A percentile compares a stretch with the other conserved stretches of the same genome.
Evolutionary conservation across 2,329 filamentous ascomycete species (phyloP).

Genomic region (Metarhizium rileyi): DNA sequence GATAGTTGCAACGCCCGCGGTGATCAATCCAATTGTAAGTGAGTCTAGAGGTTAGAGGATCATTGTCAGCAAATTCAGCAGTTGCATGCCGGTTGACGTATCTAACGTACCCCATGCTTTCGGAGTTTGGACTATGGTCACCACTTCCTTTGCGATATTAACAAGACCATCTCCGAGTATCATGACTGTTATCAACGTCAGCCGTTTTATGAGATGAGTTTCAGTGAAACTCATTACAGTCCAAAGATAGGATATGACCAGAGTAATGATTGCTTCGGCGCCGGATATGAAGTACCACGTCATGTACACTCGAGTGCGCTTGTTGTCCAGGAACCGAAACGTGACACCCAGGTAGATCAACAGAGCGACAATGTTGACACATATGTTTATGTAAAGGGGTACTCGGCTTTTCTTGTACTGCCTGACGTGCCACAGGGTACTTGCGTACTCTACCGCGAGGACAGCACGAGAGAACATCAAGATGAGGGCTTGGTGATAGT

Average conservation of each 20-base stretch:
- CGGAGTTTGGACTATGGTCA: slow-evolving; percentile 34
- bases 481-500: slow-evolving; percentile 27
- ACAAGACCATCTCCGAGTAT: slow-evolving; percentile 59
- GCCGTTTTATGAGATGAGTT: slow-evolving; percentile 53
- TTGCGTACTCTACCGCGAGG: slow-evolving; percentile 43
- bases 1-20: slow-evolving; percentile 28
- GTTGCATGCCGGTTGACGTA: not conserved
- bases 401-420: slow-evolving; percentile 27
- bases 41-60: not conserved
- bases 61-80: slow-evolving; percentile 1
- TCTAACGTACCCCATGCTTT: slow-evolving; percentile 28
- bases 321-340: slow-evolving; percentile 25
- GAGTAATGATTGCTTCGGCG: slow-evolving; percentile 40
- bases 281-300: slow-evolving; percentile 45
- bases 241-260: slow-evolving; percentile 44
- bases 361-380: slow-evolving; percentile 23
- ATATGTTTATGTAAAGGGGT: slow-evolving; percentile 26
- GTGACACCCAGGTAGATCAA: slow-evolving; percentile 32
- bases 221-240: slow-evolving; percentile 49
- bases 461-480: slow-evolving; percentile 43
- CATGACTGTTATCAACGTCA: slow-evolving; percentile 55
- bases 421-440: slow-evolving; percentile 33
- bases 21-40: slow-evolving; percentile 31
- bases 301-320: slow-evolving; percentile 25
- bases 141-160: slow-evolving; percentile 42